Conservation (phyloP, 495 filamentous ascomycete species). For the Beverwykella pulmonaria region DNA sequence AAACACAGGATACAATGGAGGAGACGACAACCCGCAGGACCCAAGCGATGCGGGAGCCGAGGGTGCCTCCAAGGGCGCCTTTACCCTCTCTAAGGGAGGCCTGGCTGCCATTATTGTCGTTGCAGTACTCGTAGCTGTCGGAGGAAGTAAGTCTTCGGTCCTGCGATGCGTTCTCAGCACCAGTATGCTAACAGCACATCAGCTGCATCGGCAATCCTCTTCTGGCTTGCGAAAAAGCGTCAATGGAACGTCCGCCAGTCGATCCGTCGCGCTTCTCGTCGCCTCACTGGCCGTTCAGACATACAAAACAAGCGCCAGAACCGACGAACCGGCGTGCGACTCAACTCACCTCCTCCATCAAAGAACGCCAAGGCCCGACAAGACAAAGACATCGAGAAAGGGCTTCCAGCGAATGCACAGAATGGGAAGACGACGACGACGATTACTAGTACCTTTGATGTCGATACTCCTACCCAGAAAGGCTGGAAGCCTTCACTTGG, state of each 20-base stretch:
- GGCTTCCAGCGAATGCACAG: conserved; percentile 15
- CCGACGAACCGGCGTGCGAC: conserved; percentile 34
- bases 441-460: conserved; percentile 38
- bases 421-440: conserved; percentile 33
- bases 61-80: conserved; percentile 53
- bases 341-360: conserved; percentile 30
- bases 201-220: conserved; percentile 54
- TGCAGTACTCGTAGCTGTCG: conserved; percentile 57
- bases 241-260: conserved; percentile 57
- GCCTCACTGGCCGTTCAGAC: conserved; percentile 45
- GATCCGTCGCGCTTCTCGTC: conserved; percentile 51
- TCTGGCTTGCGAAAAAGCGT: conserved; percentile 55
- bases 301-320: conserved; percentile 29
- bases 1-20: conserved; percentile 34
- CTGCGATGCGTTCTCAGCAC: background rate
- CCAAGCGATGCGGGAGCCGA: conserved; percentile 55
- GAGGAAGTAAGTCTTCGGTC: conserved; percentile 49
- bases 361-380: background rate
- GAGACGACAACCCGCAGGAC: conserved; percentile 35
- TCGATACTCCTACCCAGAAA: conserved; percentile 36
- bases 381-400: conserved; percentile 38
- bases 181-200: conserved; percentile 6
- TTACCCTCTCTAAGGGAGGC: conserved; percentile 59
- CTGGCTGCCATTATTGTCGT: conserved; percentile 66
- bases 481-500: conserved; percentile 31